Percentiles rank a stretch among this genome's conserved stretches.
Evolutionary conservation across 306 rosid genomes (phyloP).

Genomic region (Vigna unguiculata): DNA sequence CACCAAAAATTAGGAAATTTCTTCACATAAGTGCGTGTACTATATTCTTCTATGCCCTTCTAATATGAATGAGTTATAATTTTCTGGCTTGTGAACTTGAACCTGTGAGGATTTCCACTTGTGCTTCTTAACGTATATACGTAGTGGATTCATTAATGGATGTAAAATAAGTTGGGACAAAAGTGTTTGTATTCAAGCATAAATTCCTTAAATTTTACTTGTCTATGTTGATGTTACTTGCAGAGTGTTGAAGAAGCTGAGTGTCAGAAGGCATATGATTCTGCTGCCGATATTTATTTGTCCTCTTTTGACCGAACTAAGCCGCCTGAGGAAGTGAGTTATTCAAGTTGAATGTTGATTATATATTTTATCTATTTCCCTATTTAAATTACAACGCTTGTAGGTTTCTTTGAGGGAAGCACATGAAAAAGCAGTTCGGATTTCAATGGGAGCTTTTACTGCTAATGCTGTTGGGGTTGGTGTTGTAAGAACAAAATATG

Average conservation of each 20-base stretch:
- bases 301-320: conserved; percentile 71
- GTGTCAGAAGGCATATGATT: conserved; percentile 73
- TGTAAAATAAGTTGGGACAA: neutral
- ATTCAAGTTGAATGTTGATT: conserved; percentile 14
- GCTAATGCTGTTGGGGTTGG: conserved; percentile 79
- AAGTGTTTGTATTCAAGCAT: neutral
- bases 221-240: conserved; percentile 21
- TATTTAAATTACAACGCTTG: conserved; percentile 39
- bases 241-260: conserved; percentile 88
- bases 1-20: conserved; percentile 1
- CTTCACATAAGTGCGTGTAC: neutral
- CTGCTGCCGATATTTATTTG: conserved; percentile 66
- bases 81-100: conserved; percentile 6
- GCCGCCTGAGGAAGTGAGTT: conserved; percentile 77
- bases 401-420: conserved; percentile 80
- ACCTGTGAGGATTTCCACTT: neutral
- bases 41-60: neutral
- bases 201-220: neutral
- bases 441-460: conserved; percentile 66
- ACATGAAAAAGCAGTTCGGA: conserved; percentile 75
- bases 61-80: neutral
- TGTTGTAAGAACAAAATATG: conserved; percentile 67
- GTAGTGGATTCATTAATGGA: neutral
- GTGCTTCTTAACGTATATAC: neutral
- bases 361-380: neutral